Evolutionary conservation across 2,329 filamentous ascomycete genomes (phyloP), one percentile per base, ranked within the genome.

Genomic region (Fusarium falciforme): DNA sequence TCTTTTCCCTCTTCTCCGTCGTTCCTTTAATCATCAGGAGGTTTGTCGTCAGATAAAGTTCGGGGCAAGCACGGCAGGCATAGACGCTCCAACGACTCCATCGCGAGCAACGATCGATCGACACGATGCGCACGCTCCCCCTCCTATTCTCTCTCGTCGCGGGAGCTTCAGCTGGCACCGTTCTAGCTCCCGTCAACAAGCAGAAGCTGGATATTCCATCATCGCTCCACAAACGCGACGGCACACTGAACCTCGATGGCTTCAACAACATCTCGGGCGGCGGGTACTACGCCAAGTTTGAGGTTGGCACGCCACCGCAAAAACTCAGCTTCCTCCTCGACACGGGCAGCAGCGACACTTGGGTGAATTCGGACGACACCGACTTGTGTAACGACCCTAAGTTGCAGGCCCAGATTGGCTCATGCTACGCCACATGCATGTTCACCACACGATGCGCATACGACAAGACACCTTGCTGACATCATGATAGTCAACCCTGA

Each of bases 291-390:
- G 86, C 87, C 44, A 84, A 89, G 60, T 85, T 92, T 47, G 82
- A 82, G n/a, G 80, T 92, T 47, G 90, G 90, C 59, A 90, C 89
- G 0, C 90, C 90, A 1, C 82, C 84, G 1, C 90, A 92, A 80
- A 79, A 81, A 4, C 79, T 91, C 59, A 84, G 81, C 62, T 83
- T 92, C 75, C 84, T 89, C 62, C 85, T 92, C 71, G 90, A 92
- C 80, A 92, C 90, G 3, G 90, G 90, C 31, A 91, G 88, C 79
- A 90, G 88, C 72, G 90, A 92, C 77, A 87, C 89, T 5, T 92
- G 90, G 89, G 83, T 91, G 47, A 82, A 88, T 70, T 89, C 91
- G 6, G 85, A 87, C 16, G 83, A 83, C 60, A 94, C 93, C 1
- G 74, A 80, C 5, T 83, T 93, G 35, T 97, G 94, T 80, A 79